phyloP scores from a whole-genome alignment of 768 basidiomycete species.

The Hygrocybe punicea region DNA sequence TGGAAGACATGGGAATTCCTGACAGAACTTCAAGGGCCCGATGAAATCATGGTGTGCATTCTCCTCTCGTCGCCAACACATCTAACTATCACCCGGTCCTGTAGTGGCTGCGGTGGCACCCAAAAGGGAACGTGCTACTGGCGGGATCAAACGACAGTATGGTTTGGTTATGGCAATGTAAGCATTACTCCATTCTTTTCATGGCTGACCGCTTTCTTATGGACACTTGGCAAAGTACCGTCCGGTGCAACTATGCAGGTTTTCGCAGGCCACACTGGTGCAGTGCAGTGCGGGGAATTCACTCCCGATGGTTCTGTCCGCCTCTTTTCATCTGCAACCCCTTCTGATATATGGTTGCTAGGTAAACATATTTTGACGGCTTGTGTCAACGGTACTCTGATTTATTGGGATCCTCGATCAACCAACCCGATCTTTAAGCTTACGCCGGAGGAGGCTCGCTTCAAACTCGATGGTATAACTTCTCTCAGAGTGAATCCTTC shows the following conservation, averaged over 20 bases:
- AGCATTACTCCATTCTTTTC: conserved; percentile 27
- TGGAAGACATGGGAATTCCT: conserved; percentile 91
- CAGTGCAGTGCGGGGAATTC: conserved; percentile 85
- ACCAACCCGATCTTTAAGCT: conserved; percentile 81
- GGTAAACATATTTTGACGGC: conserved; percentile 89
- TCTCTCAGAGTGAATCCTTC: conserved; percentile 80
- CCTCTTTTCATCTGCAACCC: not conserved
- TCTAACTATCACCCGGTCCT: not conserved
- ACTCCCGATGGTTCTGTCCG: conserved; percentile 71
- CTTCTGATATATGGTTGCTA: conserved; percentile 24
- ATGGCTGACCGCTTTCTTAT: conserved; percentile 2
- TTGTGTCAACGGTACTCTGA: conserved; percentile 74
- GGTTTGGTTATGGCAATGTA: conserved; percentile 97
- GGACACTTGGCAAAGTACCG: conserved; percentile 63
- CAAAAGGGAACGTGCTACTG: conserved; percentile 81
- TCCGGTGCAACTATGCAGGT: conserved; percentile 95
- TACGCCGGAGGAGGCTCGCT: conserved; percentile 63
- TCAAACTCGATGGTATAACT: conserved; percentile 80
- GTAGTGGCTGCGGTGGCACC: conserved; percentile 96
- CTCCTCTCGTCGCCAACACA: not conserved
- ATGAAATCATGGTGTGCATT: conserved; percentile 82
- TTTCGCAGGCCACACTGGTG: conserved; percentile 82
- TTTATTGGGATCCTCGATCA: conserved; percentile 89
- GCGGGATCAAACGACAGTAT: conserved; percentile 92
- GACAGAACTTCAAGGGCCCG: conserved; percentile 87